Percentiles rank a stretch among this genome's conserved stretches.
Conservation (phyloP, 768 basidiomycete genomes). For the Mycena albidolilacea region DNA sequence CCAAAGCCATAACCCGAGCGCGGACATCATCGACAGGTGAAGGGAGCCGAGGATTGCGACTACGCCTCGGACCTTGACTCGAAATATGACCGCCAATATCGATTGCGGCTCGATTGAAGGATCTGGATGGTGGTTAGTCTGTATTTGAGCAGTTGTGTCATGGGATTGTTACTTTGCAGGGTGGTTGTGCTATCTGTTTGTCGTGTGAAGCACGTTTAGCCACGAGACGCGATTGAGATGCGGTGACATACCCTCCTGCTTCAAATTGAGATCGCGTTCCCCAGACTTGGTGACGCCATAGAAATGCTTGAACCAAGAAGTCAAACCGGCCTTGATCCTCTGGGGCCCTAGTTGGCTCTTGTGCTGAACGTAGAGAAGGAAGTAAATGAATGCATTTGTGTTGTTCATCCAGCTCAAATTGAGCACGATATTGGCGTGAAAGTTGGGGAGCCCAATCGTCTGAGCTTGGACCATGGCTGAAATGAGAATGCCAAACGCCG, state of each 20-base stretch:
- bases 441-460: background rate
- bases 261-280: background rate
- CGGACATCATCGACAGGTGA: background rate
- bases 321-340: background rate
- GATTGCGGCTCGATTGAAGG: background rate
- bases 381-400: background rate
- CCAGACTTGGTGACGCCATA: background rate
- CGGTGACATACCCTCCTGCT: background rate
- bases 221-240: background rate
- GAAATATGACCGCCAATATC: background rate
- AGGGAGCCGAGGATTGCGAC: background rate
- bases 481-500: background rate
- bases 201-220: background rate
- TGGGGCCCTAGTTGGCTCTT: background rate
- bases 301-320: background rate
- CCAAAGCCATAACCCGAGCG: background rate
- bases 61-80: background rate
- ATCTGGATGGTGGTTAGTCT: background rate
- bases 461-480: background rate
- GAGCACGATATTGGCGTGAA: background rate
- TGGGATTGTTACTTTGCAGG: background rate
- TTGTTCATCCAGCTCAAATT: slow-evolving; percentile 5
- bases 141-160: background rate
- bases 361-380: background rate
- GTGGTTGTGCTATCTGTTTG: background rate